Conservation (phyloP, 1,284 basidiomycete species). For the Pterulicium gracile region DNA sequence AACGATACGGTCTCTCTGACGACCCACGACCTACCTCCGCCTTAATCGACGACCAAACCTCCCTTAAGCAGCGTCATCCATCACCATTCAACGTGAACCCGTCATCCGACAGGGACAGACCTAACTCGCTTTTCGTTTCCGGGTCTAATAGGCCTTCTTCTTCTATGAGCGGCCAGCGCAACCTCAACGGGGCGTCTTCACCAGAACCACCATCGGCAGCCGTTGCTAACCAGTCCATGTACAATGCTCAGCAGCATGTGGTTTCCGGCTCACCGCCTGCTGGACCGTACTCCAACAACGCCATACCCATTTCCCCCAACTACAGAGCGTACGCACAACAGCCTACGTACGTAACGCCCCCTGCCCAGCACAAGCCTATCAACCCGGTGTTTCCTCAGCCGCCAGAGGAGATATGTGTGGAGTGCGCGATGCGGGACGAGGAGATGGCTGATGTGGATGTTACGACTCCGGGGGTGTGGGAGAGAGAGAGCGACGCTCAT, state of each 20-base stretch:
- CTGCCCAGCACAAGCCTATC: constrained; percentile 39
- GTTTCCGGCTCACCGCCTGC: constrained; percentile 38
- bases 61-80: constrained; percentile 11
- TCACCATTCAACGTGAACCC: constrained; percentile 14
- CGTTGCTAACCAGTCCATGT: constrained; percentile 16
- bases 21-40: constrained; percentile 18
- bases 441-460: constrained; percentile 97
- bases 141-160: not conserved
- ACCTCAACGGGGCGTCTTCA: constrained; percentile 15
- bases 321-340: constrained; percentile 62
- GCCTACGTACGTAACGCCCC: constrained; percentile 62
- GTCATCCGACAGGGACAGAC: not conserved
- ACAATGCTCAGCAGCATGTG: too few species aligned
- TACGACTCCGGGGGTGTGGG: constrained; percentile 81
- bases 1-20: constrained; percentile 40
- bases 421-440: constrained; percentile 98
- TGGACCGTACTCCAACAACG: constrained; percentile 49
- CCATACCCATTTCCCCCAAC: constrained; percentile 48
- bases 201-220: constrained; percentile 12
- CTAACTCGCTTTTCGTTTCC: not conserved
- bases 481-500: constrained; percentile 75
- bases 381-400: constrained; percentile 44
- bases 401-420: constrained; percentile 83
- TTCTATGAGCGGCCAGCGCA: constrained; percentile 1
- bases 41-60: not conserved